Percentiles rank a stretch among this genome's conserved stretches.
Evolutionary conservation across 2,329 filamentous ascomycete species (phyloP).

Genomic region (Hypoxylon rubiginosum): DNA sequence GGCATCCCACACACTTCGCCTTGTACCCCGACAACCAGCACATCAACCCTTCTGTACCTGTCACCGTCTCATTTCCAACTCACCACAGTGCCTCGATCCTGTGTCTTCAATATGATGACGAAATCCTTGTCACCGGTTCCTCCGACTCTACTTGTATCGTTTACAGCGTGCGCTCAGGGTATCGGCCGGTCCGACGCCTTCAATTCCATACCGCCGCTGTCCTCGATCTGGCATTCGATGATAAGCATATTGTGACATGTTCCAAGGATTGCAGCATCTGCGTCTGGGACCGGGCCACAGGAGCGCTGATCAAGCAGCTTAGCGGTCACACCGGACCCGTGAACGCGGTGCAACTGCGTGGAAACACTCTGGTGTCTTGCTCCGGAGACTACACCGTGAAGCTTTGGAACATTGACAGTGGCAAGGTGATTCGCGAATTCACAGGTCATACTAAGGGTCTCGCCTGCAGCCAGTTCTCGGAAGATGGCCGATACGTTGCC

Average conservation of each 20-base stretch:
- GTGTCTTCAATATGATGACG: constrained; percentile 93
- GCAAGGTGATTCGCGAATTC: constrained; percentile 91
- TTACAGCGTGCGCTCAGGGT: constrained; percentile 84
- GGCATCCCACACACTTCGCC: constrained; percentile 67
- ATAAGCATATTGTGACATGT: constrained; percentile 93
- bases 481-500: constrained; percentile 93
- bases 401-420: constrained; percentile 93
- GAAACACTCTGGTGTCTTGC: constrained; percentile 92
- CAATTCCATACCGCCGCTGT: constrained; percentile 87
- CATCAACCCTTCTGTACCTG: constrained; percentile 63
- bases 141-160: constrained; percentile 93
- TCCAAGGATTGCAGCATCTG: constrained; percentile 96
- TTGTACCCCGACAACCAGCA: constrained; percentile 65
- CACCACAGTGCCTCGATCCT: constrained; percentile 95
- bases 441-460: constrained; percentile 90
- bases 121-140: constrained; percentile 94
- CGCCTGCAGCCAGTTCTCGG: constrained; percentile 94
- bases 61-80: constrained; percentile 68
- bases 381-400: constrained; percentile 94
- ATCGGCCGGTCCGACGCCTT: constrained; percentile 83
- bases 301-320: constrained; percentile 80
- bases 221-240: constrained; percentile 92
- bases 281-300: constrained; percentile 90
- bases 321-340: constrained; percentile 91
- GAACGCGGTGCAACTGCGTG: constrained; percentile 95